Base-by-base conservation (phyloP, 768 basidiomycete genomes). In the Udeniomyces megalosporus region DNA sequence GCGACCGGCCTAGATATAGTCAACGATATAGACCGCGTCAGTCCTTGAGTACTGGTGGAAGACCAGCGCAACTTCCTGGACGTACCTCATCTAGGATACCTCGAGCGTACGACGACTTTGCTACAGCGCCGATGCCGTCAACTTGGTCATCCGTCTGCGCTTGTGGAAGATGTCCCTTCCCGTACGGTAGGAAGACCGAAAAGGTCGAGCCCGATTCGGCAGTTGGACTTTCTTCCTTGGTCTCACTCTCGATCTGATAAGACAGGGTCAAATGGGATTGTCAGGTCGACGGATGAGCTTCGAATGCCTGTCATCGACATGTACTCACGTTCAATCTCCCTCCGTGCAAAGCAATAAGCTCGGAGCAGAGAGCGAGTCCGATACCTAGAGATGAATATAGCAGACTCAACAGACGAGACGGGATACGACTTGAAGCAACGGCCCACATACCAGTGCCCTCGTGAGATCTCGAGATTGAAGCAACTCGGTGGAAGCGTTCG, bases 401-500 rank as follows among this genome's bases (percentile, higher is more conserved):
- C 6, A 3, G 4, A 22, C 24, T 45, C 44, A 17, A 29, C 2
- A 26, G 15, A 15, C 6, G 10, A 45, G 29, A 15, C 10, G 20
- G 3, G 2, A n/a, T n/a, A n/a, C n/a, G 17, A 42, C 38, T 42
- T 42, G 56, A 57, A 26, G 32, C 15, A 2, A 22, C 34, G 7
- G 22, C 20, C 8, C n/a, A n/a, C 54, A 5, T 15, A 57, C 56
- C 61, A 10, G 61, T 63, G 1, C 61, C 61, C 24, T 63, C 61
- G 32, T 56, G 47, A 17, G 14, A 20, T 20, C 61, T 22, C 22
- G 52, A 35, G 15, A 46, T 32, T 3, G 47, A 50, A 3, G 46
- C 32, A 1, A 63, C 61, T 1, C 61, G 46, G 28, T 57, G 49
- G 56, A 63, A 63, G 12, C 61, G 61, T 46, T 63, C 61, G 28